phyloP scores from a whole-genome alignment of 1,284 basidiomycete genomes.

The Rhodotorula mucilaginosa region DNA sequence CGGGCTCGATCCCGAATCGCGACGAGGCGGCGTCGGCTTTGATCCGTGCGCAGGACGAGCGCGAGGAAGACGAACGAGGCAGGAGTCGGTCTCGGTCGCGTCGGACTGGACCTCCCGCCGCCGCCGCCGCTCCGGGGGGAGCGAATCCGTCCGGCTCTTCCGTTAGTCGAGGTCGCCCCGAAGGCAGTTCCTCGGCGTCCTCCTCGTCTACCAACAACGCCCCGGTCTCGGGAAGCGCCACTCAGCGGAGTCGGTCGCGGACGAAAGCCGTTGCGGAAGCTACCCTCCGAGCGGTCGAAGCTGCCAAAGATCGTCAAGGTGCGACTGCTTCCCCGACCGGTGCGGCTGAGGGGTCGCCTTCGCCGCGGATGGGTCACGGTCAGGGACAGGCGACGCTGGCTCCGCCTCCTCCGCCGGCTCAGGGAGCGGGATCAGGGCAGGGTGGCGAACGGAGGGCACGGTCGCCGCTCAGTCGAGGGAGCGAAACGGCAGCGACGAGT shows the following conservation, averaged over 20 bases:
- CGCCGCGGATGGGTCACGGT: background rate
- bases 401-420: background rate
- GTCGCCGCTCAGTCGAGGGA: background rate
- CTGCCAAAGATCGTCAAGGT: slow-evolving; percentile 2
- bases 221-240: background rate
- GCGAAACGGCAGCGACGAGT: background rate
- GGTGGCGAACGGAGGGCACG: background rate
- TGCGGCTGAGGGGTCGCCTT: background rate
- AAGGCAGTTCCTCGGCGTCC: background rate
- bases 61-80: slow-evolving; percentile 31
- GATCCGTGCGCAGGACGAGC: slow-evolving; percentile 23
- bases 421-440: no score
- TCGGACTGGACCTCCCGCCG: background rate
- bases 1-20: background rate
- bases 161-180: background rate
- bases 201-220: background rate
- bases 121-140: background rate
- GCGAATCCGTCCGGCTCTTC: background rate
- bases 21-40: slow-evolving; percentile 27
- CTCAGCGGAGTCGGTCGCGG: slow-evolving; percentile 10
- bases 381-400: background rate
- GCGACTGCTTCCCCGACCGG: no score
- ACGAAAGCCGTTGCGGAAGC: slow-evolving; percentile 15
- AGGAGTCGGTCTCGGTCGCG: slow-evolving; percentile 19
- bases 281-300: slow-evolving; percentile 19